phyloP scores from a whole-genome alignment of 1,139 yeast genomes.

The Blastobotrys illinoisensis region DNA sequence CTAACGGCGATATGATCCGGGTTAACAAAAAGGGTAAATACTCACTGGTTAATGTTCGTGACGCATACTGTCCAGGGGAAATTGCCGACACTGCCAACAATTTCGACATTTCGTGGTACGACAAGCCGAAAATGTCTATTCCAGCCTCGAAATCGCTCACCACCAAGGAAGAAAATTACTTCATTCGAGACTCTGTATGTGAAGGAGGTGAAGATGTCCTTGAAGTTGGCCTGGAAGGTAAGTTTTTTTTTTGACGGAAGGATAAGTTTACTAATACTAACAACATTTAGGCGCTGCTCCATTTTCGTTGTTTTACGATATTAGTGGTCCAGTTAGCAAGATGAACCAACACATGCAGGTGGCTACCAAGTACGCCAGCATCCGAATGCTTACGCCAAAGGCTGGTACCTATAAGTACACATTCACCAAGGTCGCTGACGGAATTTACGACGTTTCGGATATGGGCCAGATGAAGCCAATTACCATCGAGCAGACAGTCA shows the following conservation, averaged over 20 bases:
- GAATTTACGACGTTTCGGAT: constrained; percentile 45
- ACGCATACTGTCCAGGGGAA: constrained; percentile 65
- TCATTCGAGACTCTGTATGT: constrained; percentile 40
- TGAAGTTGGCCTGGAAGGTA: constrained; percentile 50
- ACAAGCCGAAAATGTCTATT: constrained; percentile 50
- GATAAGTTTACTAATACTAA: background rate
- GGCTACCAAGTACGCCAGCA: constrained; percentile 46
- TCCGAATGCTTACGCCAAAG: constrained; percentile 34
- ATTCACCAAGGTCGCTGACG: constrained; percentile 62
- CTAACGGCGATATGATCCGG: constrained; percentile 34
- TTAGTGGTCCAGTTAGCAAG: constrained; percentile 55
- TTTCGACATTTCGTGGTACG: constrained; percentile 33
- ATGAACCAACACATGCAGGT: constrained; percentile 40
- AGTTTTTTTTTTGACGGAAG: constrained; percentile 2
- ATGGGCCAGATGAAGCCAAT: constrained; percentile 34
- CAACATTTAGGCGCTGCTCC: constrained; percentile 49
- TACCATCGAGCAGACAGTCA: constrained; percentile 53
- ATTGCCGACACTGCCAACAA: constrained; percentile 30
- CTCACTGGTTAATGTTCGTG: constrained; percentile 50
- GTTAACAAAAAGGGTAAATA: constrained; percentile 60
- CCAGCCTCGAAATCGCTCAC: constrained; percentile 30
- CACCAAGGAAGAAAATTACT: constrained; percentile 22
- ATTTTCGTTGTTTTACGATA: constrained; percentile 62
- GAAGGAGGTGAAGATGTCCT: constrained; percentile 46
- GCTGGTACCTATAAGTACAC: constrained; percentile 59